These are phyloP conservation scores for Kodamaea derodonti DNA, from an alignment of 1,139 yeast species.

Conservation along the genomic window DNA sequence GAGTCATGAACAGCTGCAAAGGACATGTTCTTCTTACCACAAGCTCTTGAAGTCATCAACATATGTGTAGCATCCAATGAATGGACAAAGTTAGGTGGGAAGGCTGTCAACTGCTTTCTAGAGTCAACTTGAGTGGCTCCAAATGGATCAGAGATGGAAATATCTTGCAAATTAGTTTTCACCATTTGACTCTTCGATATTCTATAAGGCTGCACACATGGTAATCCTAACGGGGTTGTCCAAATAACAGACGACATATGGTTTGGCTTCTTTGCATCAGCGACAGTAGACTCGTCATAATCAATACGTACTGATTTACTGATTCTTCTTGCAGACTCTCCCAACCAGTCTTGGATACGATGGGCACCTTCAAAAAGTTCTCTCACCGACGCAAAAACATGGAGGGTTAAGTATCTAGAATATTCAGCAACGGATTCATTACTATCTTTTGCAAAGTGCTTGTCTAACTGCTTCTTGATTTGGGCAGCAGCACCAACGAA, in stretches of 20 bases:
- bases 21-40: slow-evolving; percentile 62
- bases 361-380: slow-evolving; percentile 91
- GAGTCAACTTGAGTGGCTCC: slow-evolving; percentile 79
- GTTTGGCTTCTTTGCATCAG: slow-evolving; percentile 42
- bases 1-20: slow-evolving; percentile 98
- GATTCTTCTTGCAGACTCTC: slow-evolving; percentile 77
- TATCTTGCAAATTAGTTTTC: slow-evolving; percentile 76
- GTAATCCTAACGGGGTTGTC: slow-evolving; percentile 93
- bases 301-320: slow-evolving; percentile 75
- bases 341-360: slow-evolving; percentile 93
- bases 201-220: slow-evolving; percentile 96
- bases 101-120: slow-evolving; percentile 86
- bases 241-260: slow-evolving; percentile 89
- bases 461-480: slow-evolving; percentile 62
- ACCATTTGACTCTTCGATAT: slow-evolving; percentile 60
- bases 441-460: slow-evolving; percentile 41
- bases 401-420: slow-evolving; percentile 68
- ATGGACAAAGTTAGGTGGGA: slow-evolving; percentile 95
- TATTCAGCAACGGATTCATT: slow-evolving; percentile 38
- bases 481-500: slow-evolving; percentile 91
- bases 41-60: slow-evolving; percentile 82
- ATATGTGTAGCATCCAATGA: slow-evolving; percentile 96
- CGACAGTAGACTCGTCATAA: slow-evolving; percentile 25
- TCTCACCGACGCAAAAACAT: slow-evolving; percentile 80
- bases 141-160: slow-evolving; percentile 79